Evolutionary conservation across 306 rosid genomes (phyloP).

Genomic region (Medicago lupulina): DNA sequence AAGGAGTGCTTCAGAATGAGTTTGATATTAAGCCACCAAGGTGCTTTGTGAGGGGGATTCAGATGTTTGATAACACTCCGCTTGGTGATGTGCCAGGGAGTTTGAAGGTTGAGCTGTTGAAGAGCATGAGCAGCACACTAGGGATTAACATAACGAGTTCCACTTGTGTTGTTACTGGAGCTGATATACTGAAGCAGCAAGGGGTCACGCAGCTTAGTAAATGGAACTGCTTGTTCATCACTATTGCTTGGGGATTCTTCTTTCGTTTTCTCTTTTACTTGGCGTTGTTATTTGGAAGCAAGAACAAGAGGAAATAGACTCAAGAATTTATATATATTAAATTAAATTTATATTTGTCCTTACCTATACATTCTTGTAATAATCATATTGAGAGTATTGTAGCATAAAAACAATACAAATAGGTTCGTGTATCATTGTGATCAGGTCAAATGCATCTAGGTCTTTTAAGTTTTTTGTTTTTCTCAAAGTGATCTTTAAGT

Average conservation of each 20-base stretch:
- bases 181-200: conserved; percentile 69
- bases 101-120: conserved; percentile 59
- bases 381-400: background rate
- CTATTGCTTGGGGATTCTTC: conserved; percentile 83
- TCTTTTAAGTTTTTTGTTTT: no score
- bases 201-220: conserved; percentile 73
- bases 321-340: background rate
- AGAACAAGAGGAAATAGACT: conserved; percentile 61
- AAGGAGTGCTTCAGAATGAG: conserved; percentile 83
- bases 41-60: conserved; percentile 80
- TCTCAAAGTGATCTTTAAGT: no score
- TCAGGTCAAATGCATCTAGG: no score
- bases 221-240: conserved; percentile 82
- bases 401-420: background rate
- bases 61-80: conserved; percentile 84
- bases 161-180: conserved; percentile 80
- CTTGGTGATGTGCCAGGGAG: conserved; percentile 52
- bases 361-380: background rate
- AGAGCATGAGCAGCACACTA: conserved; percentile 70
- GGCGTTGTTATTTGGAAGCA: conserved; percentile 70
- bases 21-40: conserved; percentile 44
- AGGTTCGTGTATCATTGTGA: background rate
- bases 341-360: background rate
- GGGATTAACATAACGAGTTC: conserved; percentile 63
- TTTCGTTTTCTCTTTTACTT: conserved; percentile 80